Conservation (phyloP, 768 basidiomycete genomes). For the Boletellus emodensis region DNA sequence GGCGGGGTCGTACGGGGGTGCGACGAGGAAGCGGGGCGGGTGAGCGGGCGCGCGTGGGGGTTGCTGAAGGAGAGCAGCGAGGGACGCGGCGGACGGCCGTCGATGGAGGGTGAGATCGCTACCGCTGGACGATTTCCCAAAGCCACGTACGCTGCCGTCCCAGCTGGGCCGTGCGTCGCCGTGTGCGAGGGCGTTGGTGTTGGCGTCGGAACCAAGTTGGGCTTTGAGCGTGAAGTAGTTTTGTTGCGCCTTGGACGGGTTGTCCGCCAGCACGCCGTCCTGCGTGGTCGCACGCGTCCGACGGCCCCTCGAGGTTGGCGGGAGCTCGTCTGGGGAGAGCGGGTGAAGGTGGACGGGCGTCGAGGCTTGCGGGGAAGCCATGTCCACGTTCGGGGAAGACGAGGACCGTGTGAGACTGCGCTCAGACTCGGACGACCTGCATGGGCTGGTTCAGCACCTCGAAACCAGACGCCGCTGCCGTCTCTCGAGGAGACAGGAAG, state of each 20-base stretch:
- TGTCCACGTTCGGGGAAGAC: neutral
- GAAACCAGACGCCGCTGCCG: conserved; percentile 37
- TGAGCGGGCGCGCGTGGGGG: conserved; percentile 29
- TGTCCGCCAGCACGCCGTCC: conserved; percentile 25
- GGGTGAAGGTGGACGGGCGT: conserved; percentile 72
- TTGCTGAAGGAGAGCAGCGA: conserved; percentile 41
- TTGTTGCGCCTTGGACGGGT: conserved; percentile 30
- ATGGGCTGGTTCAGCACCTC: conserved; percentile 37
- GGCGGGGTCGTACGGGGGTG: conserved; percentile 32
- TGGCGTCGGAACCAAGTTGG: conserved; percentile 35
- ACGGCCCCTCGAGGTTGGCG: conserved; percentile 40
- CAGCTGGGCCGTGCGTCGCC: conserved; percentile 29
- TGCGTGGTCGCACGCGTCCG: conserved; percentile 39
- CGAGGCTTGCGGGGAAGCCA: conserved; percentile 29
- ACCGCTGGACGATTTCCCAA: conserved; percentile 37
- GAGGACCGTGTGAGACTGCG: neutral
- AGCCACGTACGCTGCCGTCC: conserved; percentile 57
- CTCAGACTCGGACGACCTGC: neutral
- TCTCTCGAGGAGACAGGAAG: conserved; percentile 62
- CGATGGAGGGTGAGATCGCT: conserved; percentile 18
- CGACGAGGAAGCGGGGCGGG: conserved; percentile 38
- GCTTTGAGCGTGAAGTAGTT: conserved; percentile 64
- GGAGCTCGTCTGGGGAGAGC: conserved; percentile 54
- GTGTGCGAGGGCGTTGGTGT: neutral
- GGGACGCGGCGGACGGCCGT: conserved; percentile 33